A percentile compares a stretch with the other conserved stretches of the same genome.
phyloP scores from a whole-genome alignment of 495 filamentous ascomycete species.

The Tuber borchii region DNA sequence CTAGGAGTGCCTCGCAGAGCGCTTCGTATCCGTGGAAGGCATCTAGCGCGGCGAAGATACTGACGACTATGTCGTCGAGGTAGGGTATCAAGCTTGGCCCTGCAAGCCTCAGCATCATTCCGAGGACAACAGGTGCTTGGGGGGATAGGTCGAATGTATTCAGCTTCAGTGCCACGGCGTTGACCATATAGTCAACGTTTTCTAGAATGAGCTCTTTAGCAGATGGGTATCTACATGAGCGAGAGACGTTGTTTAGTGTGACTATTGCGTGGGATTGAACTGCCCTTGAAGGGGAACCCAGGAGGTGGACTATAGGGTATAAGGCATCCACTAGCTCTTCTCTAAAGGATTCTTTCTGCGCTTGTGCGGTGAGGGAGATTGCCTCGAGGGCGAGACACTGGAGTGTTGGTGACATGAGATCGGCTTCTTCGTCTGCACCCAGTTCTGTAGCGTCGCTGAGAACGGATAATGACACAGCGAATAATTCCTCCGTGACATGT shows the following conservation, averaged over 20 bases:
- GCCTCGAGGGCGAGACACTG: slow-evolving; percentile 67
- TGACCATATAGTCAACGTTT: slow-evolving; percentile 95
- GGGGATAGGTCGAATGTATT: slow-evolving; percentile 89
- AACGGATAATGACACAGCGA: slow-evolving; percentile 63
- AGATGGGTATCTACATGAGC: slow-evolving; percentile 64
- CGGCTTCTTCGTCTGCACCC: slow-evolving; percentile 47
- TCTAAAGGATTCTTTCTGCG: slow-evolving; percentile 63
- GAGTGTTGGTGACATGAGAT: slow-evolving; percentile 43
- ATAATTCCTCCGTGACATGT: slow-evolving; percentile 67
- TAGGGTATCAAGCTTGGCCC: slow-evolving; percentile 77
- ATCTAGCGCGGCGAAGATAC: slow-evolving; percentile 84
- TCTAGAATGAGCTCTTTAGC: slow-evolving; percentile 76
- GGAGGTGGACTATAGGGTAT: slow-evolving; percentile 76
- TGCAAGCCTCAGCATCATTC: slow-evolving; percentile 88
- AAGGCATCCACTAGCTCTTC: slow-evolving; percentile 83
- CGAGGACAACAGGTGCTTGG: slow-evolving; percentile 78
- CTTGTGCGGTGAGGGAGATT: slow-evolving; percentile 62
- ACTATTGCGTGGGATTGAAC: slow-evolving; percentile 77
- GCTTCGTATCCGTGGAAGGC: slow-evolving; percentile 87
- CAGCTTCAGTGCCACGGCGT: slow-evolving; percentile 78
- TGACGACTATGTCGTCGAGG: slow-evolving; percentile 81
- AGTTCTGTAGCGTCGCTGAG: slow-evolving; percentile 52
- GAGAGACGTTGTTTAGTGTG: slow-evolving; percentile 71
- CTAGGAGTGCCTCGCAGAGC: slow-evolving; percentile 78
- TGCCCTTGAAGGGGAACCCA: slow-evolving; percentile 63